phyloP scores from a whole-genome alignment of 2,329 filamentous ascomycete genomes.

The Curvularia hawaiiensis region DNA sequence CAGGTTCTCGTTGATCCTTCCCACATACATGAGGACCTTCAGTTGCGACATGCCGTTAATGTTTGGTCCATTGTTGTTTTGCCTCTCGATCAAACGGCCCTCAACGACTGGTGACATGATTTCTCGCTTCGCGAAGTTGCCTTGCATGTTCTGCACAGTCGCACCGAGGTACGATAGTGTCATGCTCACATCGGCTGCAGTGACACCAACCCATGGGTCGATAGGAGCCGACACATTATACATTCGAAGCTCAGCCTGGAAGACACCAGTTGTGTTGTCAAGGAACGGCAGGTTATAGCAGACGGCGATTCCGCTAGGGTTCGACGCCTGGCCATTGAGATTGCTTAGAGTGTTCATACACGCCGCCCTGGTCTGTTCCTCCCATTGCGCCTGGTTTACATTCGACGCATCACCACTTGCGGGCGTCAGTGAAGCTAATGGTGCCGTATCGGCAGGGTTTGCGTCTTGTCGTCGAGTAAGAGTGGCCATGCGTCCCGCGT shows the following conservation, averaged over 20 bases:
- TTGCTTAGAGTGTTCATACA: constrained; percentile 63
- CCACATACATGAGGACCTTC: constrained; percentile 71
- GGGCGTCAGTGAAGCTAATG: constrained; percentile 40
- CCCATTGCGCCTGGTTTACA: constrained; percentile 42
- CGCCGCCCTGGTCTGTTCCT: constrained; percentile 52
- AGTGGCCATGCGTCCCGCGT: constrained; percentile 42
- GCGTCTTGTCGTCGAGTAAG: constrained; percentile 45
- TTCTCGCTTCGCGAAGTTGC: constrained; percentile 39
- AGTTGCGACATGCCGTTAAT: constrained; percentile 47
- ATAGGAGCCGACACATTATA: constrained; percentile 69
- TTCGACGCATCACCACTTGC: constrained; percentile 43
- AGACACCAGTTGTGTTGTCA: constrained; percentile 69
- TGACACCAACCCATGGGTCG: constrained; percentile 52
- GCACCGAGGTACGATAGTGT: constrained; percentile 50
- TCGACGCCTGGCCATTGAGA: constrained; percentile 63
- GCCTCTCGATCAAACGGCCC: constrained; percentile 37
- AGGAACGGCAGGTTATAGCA: constrained; percentile 83
- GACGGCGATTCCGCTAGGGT: constrained; percentile 76
- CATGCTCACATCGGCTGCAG: constrained; percentile 48
- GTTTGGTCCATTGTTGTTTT: constrained; percentile 30
- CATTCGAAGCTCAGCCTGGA: constrained; percentile 77
- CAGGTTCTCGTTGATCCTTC: constrained; percentile 65
- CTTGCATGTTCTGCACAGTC: constrained; percentile 48
- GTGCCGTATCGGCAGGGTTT: constrained; percentile 33
- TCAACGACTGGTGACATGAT: constrained; percentile 32